These are phyloP conservation scores for Talaromyces sp. DNA, from an alignment of 2,329 filamentous ascomycete genomes.

Conservation along the genomic window DNA sequence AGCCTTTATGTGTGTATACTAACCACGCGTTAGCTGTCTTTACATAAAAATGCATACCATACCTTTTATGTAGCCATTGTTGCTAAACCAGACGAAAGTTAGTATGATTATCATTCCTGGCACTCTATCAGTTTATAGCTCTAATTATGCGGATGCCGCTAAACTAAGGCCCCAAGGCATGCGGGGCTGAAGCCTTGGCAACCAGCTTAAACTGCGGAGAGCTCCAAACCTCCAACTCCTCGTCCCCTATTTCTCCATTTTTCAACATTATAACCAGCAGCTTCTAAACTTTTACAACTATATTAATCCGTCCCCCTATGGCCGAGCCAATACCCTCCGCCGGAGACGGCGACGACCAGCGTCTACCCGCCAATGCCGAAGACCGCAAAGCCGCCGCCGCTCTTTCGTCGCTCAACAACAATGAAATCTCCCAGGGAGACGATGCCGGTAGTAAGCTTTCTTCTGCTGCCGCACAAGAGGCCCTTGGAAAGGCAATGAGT, in stretches of 20 bases:
- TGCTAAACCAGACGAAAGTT: too few species aligned
- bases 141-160: neutral
- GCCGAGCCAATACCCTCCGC: conserved; percentile 40
- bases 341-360: conserved; percentile 28
- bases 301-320: conserved; percentile 23
- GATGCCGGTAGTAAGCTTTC: conserved; percentile 22
- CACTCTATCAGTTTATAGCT: too few species aligned
- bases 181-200: neutral
- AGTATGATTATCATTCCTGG: too few species aligned
- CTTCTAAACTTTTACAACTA: neutral
- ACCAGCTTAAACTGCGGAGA: neutral
- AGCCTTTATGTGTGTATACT: too few species aligned
- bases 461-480: conserved; percentile 41
- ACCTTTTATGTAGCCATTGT: too few species aligned
- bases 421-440: conserved; percentile 33
- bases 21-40: too few species aligned
- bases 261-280: neutral
- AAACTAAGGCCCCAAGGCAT: neutral
- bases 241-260: neutral
- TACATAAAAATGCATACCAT: too few species aligned
- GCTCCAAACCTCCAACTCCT: neutral
- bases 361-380: conserved; percentile 41
- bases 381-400: conserved; percentile 49
- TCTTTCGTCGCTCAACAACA: conserved; percentile 43
- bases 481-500: conserved; percentile 47